Evolutionary conservation across 768 basidiomycete species (phyloP).

Genomic region (Chalciporus piperatus): DNA sequence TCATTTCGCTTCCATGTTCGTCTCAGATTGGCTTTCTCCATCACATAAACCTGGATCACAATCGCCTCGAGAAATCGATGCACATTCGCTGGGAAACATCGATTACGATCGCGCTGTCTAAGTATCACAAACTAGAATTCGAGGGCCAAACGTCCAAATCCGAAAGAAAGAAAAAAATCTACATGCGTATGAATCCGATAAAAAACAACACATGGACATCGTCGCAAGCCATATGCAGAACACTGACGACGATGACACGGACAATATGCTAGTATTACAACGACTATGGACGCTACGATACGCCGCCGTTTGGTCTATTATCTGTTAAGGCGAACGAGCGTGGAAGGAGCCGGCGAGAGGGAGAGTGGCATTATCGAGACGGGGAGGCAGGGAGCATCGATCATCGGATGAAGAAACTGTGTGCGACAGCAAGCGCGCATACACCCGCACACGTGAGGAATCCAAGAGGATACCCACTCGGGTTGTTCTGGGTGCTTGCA

Average conservation of each 20-base stretch:
- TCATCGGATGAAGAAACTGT: constrained; percentile 73
- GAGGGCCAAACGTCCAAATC: too few species aligned
- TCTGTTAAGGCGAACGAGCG: not conserved
- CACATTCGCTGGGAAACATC: too few species aligned
- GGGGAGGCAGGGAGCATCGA: not conserved
- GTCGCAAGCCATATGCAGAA: too few species aligned
- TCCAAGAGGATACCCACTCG: constrained; percentile 71
- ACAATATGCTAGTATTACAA: not conserved
- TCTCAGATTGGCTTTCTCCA: too few species aligned
- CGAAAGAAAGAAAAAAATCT: not conserved
- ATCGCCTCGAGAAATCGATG: too few species aligned
- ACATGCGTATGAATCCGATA: too few species aligned
- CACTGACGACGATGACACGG: too few species aligned
- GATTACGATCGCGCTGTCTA: too few species aligned
- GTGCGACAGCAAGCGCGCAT: constrained; percentile 61
- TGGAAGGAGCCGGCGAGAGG: not conserved
- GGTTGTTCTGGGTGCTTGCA: constrained; percentile 61
- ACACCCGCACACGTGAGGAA: constrained; percentile 65
- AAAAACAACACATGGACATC: too few species aligned
- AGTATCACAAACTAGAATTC: too few species aligned
- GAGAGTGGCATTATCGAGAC: not conserved
- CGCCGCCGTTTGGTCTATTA: not conserved
- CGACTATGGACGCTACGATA: not conserved
- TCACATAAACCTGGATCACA: too few species aligned
- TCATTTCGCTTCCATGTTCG: too few species aligned